These are phyloP conservation scores for Xylariaceae sp. DNA, from an alignment of 2,329 filamentous ascomycete genomes.

Conservation along the genomic window DNA sequence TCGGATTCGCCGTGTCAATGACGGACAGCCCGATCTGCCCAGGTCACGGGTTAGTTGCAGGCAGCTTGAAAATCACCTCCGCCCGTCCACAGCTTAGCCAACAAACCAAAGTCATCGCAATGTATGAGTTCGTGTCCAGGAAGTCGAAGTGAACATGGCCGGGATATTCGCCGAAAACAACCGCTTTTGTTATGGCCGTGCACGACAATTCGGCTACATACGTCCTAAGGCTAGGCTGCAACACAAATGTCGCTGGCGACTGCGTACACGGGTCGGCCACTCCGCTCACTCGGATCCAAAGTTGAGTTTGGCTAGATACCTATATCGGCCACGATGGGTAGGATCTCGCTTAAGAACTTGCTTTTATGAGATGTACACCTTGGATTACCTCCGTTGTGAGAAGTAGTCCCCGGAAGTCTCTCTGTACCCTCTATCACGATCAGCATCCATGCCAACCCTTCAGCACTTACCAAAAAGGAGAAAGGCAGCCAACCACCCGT, in stretches of 20 bases:
- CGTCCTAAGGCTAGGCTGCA: not conserved
- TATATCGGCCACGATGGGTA: not conserved
- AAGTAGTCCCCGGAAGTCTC: not conserved
- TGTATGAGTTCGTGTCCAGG: not conserved
- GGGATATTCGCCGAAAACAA: not conserved
- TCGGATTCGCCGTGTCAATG: not conserved
- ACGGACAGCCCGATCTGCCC: not conserved
- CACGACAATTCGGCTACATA: not conserved
- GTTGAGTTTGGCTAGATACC: too few species aligned
- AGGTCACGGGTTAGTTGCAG: not conserved
- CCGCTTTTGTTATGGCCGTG: not conserved
- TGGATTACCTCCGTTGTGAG: not conserved
- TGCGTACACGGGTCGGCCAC: not conserved
- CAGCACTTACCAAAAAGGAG: not conserved
- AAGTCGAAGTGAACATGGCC: not conserved
- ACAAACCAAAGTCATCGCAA: not conserved
- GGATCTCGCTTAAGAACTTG: not conserved
- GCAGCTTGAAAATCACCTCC: not conserved
- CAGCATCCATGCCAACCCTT: not conserved
- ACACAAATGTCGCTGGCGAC: not conserved
- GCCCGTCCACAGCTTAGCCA: not conserved
- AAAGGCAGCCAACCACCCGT: not conserved
- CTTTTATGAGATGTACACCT: not conserved
- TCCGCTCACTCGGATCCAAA: not conserved
- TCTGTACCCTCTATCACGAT: not conserved